Evolutionary conservation across 805 yeast genomes (phyloP), one percentile per base, ranked within the genome.

Genomic region (Starmerella apis): DNA sequence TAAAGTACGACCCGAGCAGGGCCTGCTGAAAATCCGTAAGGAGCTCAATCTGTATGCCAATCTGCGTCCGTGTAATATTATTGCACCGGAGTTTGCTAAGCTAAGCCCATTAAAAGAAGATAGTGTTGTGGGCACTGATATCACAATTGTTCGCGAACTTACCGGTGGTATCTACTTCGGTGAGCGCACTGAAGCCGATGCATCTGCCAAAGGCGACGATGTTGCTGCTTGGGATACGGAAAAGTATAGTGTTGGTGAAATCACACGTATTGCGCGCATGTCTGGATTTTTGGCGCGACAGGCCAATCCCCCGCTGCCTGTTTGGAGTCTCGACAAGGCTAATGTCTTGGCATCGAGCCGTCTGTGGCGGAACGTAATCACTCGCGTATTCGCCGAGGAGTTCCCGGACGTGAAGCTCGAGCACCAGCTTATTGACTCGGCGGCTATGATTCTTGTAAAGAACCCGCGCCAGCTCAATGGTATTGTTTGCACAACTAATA

Each of bases 81-180:
- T 81, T 8, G 77, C 87, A 43, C 96, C 90, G 27, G 73, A 84
- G 38, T 76, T 92, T 51, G 72, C 90, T 56, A 85, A 84, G 48
- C 75, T 90, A 60, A 84, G 95, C 2, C 98, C 98, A 41, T 76
- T 92, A 64, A 86, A 82, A 67, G 70, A 83, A 25, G 87, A 87
- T 56, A 74, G 82, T 56, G 97, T 85, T 52, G 77, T 73, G 61
- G 98, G 98, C 43, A 87, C 96, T 33, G 83, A 92, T 68, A 85
- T 92, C 65, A 77, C 80, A 50, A 95, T 92, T 56, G 96, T 90
- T 38, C 83, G 98, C 69, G 98, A 92, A 70, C 77, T 92, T 57
- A 96, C 90, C 32, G 98, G 98, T 52, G 98, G 98, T 60, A 92
- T 92, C 58, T 92, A 92, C 74, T 92, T 92, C 65, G 98, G 98